A percentile compares a stretch with the other conserved stretches of the same genome.
Conservation (phyloP, 441 rosid species). For the Flueggea neowawraea region DNA sequence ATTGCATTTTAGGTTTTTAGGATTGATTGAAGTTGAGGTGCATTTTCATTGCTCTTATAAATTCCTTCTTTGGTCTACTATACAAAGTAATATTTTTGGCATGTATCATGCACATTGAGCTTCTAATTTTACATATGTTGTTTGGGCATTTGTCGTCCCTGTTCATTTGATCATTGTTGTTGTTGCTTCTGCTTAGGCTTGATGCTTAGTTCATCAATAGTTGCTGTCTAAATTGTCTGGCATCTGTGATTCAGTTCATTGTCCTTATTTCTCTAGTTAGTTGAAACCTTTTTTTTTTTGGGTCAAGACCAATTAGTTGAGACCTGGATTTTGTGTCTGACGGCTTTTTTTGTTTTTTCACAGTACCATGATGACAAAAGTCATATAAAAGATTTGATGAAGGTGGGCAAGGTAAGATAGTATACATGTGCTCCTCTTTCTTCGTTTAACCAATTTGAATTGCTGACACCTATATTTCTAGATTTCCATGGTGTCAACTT, state of each 20-base stretch:
- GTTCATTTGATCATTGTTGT: too few relatives aligned
- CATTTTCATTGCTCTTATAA: too few relatives aligned
- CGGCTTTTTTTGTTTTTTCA: conserved; percentile 12
- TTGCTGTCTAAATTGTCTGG: background rate
- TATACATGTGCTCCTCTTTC: background rate
- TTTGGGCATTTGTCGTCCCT: too few relatives aligned
- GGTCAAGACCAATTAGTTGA: conserved; percentile 7
- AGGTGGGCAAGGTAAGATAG: conserved; percentile 61
- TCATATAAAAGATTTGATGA: conserved; percentile 74
- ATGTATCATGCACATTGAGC: too few relatives aligned
- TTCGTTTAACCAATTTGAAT: background rate
- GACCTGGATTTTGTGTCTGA: conserved; percentile 12
- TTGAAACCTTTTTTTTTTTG: conserved; percentile 10
- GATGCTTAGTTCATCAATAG: too few relatives aligned
- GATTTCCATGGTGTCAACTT: conserved; percentile 55
- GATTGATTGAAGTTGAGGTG: too few relatives aligned
- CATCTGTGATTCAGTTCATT: background rate
- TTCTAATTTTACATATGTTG: too few relatives aligned
- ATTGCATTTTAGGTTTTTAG: too few relatives aligned
- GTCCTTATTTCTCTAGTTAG: background rate
- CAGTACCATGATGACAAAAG: conserved; percentile 91
- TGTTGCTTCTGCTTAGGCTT: too few relatives aligned
- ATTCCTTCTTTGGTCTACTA: too few relatives aligned
- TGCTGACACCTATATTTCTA: conserved; percentile 25
- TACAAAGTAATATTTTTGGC: too few relatives aligned